Base-by-base conservation (phyloP, 352 stramenopile species). In the Phytophthora cactorum region DNA sequence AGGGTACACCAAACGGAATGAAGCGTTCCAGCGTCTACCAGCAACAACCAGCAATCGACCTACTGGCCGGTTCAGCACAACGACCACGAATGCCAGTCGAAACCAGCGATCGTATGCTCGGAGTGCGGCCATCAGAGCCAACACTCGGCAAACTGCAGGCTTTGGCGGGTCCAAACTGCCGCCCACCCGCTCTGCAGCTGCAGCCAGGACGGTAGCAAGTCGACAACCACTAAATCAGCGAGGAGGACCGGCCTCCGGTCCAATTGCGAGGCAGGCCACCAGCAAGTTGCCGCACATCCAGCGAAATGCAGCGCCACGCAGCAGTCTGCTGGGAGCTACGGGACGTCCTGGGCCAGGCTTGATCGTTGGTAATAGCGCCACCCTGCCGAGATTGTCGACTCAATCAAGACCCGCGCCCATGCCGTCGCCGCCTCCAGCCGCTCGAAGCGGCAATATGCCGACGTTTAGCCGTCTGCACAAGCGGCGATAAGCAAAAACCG, bases 391-490 rank as follows among this genome's bases (percentile, higher is more conserved):
- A 50, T 53, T 86, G 25, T 28, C 59, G 22, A 62, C 34, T 2
- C 71, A 81, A 36, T 53, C 43, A 10, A 71, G 64, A 44, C 34
- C 15, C 2, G 29, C 52, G 2, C 27, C 75, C 2, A 63, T 83
- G 65, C 79, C 79, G 55, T 87, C 77, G 1, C 71, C 70, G 6
- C 81, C 82, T 10, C 67, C 70, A 31, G 64, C 75, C 3, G 60
- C 66, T 7, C 75, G 78, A 39, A 89, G 77, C 27, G 49, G 69
- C 29, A 70, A 63, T 36, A 82, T 81, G 65, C 82, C 80, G 49
- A 75, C 82, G 58, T 91, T 88, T 47, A 91, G 82, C 53, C 80
- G 82, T 17, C 69, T 91, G 5, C 74, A 89, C 54, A 89, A 89
- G 52, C 78, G 80, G 67, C 87, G 74, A 81, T 28, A 22, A 49